Conservation (phyloP, 192 early-diverging fungal genomes). For the Coemansia sp. region DNA sequence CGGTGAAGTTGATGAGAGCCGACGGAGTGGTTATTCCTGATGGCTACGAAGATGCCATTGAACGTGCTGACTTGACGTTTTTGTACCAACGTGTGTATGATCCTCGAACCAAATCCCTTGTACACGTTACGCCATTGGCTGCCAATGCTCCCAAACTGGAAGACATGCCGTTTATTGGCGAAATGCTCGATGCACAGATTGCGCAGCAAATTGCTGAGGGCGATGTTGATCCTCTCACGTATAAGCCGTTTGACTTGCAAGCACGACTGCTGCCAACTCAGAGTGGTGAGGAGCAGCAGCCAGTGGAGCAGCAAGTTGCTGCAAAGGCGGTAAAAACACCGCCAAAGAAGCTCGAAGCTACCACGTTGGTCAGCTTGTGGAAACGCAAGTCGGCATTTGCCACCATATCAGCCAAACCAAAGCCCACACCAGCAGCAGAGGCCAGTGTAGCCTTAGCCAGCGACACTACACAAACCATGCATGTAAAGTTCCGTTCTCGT, state of each 20-base stretch:
- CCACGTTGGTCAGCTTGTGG: conserved; percentile 14
- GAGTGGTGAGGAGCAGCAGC: neutral
- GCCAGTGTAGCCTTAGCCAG: neutral
- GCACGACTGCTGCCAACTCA: neutral
- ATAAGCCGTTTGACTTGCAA: conserved; percentile 46
- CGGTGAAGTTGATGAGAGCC: conserved; percentile 45
- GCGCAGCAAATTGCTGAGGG: conserved; percentile 62
- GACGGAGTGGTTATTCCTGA: conserved; percentile 55
- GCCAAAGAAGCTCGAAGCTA: neutral
- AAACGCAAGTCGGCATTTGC: conserved; percentile 16
- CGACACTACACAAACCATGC: conserved; percentile 8
- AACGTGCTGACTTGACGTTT: conserved; percentile 82
- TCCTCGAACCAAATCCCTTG: conserved; percentile 53
- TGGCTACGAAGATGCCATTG: conserved; percentile 70
- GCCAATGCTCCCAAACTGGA: conserved; percentile 14
- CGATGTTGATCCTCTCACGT: conserved; percentile 61
- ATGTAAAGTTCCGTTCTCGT: conserved; percentile 28
- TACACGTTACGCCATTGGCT: conserved; percentile 59
- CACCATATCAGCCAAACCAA: conserved; percentile 11
- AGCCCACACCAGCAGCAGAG: neutral
- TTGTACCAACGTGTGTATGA: conserved; percentile 88
- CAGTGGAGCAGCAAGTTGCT: neutral
- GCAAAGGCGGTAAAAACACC: neutral
- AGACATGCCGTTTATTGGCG: conserved; percentile 61
- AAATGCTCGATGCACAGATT: conserved; percentile 50